Evolutionary conservation across 2,329 filamentous ascomycete species (phyloP), one percentile per base, ranked within the genome.

Genomic region (Pseudofabraea citricarpa): DNA sequence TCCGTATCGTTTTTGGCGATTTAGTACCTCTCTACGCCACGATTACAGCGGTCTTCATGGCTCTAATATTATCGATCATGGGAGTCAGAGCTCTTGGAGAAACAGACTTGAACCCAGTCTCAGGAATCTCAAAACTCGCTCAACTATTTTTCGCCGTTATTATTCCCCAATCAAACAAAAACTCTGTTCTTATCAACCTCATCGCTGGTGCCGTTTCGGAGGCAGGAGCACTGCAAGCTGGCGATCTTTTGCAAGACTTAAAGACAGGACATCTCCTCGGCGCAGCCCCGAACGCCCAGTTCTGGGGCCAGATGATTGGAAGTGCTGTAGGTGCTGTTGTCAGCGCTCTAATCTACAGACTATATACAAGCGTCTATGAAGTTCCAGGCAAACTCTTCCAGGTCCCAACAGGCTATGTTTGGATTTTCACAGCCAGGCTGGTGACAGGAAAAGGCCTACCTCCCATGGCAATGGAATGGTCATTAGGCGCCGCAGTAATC

Each of bases 101-200:
- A 70, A 97, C 93, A 5, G 93, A 98, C 57, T 74, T 98, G 8
- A 97, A 97, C 60, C 93, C 93, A 0, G 93, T 97, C 2, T 95
- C 88, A 1, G 93, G 93, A 24, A 98, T 97, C 64, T 91, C 86
- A 61, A 98, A 98, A 69, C 76, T 98, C 3, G 95, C 93, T 0
- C 93, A 98, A 64, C 79, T 98, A 3, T 85, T 97, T 60, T 97
- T 98, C 64, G 93, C 93, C 3, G 69, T 95, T 39, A 87, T 94
- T 29, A 90, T 94, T 2, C 90, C 93, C 0, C 73, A 85, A 43
- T 80, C 81, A 0, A 81, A 88, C 56, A 85, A 85, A 55, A 90
- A 90, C 31, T 88, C 89, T 10, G 83, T 98, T n/a, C 75, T 95
- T 44, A 95, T 96, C 60, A 98, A 98, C 60, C 77, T 98, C 2